Base-by-base conservation (phyloP, 164 flowering plant genomes). In the Amborella trichopoda region DNA sequence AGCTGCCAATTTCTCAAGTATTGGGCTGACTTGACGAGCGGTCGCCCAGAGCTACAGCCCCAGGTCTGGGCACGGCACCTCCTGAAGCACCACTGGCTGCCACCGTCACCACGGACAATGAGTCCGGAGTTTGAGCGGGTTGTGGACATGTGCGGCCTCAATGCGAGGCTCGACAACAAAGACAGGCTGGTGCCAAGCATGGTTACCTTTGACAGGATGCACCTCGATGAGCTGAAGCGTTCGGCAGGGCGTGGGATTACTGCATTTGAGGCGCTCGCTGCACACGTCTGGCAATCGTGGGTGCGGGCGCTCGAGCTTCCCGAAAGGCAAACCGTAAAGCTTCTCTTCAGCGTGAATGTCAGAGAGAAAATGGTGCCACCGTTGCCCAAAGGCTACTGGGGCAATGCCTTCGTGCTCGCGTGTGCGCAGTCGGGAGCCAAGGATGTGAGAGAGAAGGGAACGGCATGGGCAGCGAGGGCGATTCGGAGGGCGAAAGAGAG, bases 271-370 rank as follows among this genome's bases (percentile, higher is more conserved):
- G 77, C 73, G n/a, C 67, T 90, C 0, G 98, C 98, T 0, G 47
- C 84, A 1, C 98, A 90, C 73, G 78, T 87, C 51, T 90, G 98
- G 98, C 84, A 81, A 1, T 64, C 71, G 2, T 90, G 98, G 98
- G 80, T 72, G 21, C 53, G 62, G 23, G 56, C 96, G 0, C 67
- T 90, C 12, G 68, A 56, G 37, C n/a, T n/a, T n/a, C n/a, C n/a
- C n/a, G n/a, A n/a, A n/a, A 61, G 69, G 21, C 59, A 74, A 1
- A 61, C 67, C 0, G 80, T 77, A 16, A 90, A 86, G 59, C 94
- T 90, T n/a, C 73, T 90, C 0, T 90, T 90, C 68, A 83, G 94
- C 1, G 75, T 73, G 19, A 80, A 76, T 50, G 52, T 90, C 3
- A 52, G 98, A 23, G 49, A 60, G 4, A 63, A 28, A 49, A 1